These are phyloP conservation scores for Simmondsia chinensis DNA, from an alignment of 148 eudicot genomes.

Conservation along the genomic window DNA sequence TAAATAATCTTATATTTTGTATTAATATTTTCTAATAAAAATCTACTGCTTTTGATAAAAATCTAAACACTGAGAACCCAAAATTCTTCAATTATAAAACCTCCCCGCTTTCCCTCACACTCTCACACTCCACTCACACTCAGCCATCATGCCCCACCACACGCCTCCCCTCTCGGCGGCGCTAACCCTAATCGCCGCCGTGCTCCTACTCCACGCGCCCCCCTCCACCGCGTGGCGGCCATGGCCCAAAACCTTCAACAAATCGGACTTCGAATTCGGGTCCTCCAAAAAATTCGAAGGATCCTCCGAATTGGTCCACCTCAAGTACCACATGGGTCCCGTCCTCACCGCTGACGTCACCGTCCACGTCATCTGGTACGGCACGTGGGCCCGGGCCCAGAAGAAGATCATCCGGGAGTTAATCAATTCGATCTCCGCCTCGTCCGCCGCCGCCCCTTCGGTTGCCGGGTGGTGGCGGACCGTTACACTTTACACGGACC, in stretches of 20 bases:
- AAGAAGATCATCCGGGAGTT: constrained; percentile 76
- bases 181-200: too few relatives aligned
- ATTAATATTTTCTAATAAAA: too few relatives aligned
- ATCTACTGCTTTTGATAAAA: background rate
- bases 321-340: constrained; percentile 93
- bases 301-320: constrained; percentile 59
- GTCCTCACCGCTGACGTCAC: constrained; percentile 71
- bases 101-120: constrained; percentile 5
- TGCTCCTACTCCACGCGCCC: constrained; percentile 6
- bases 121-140: background rate
- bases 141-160: constrained; percentile 5
- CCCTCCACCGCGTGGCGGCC: constrained; percentile 52
- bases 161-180: background rate
- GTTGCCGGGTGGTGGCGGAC: constrained; percentile 89
- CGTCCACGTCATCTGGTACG: constrained; percentile 82
- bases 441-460: constrained; percentile 35
- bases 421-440: constrained; percentile 59
- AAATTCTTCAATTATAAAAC: constrained; percentile 13
- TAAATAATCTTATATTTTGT: too few relatives aligned
- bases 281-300: constrained; percentile 68
- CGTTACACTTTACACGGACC: constrained; percentile 73
- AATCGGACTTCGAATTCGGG: constrained; percentile 25
- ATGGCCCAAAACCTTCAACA: constrained; percentile 37
- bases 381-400: constrained; percentile 50
- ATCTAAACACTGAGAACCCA: background rate